Evolutionary conservation across 2,329 filamentous ascomycete genomes (phyloP).

Genomic region (Rugonectria rugulosa): DNA sequence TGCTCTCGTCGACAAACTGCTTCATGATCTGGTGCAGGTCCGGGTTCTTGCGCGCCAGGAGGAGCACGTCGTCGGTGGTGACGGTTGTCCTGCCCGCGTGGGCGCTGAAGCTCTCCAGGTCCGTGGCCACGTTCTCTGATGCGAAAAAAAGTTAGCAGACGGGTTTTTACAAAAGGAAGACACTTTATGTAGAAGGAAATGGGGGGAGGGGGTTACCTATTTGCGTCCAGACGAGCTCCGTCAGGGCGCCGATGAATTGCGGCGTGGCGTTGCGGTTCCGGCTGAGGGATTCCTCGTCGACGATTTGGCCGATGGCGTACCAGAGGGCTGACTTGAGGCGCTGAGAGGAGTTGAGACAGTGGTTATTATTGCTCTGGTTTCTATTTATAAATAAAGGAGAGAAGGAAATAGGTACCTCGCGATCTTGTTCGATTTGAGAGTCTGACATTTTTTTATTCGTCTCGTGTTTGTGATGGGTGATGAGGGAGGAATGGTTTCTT

Average conservation of each 20-base stretch:
- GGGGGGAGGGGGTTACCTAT: conserved; percentile 63
- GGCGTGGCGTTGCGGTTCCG: conserved; percentile 83
- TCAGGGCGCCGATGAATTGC: conserved; percentile 87
- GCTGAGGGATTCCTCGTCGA: conserved; percentile 77
- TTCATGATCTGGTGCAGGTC: conserved; percentile 80
- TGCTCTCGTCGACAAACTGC: conserved; percentile 69
- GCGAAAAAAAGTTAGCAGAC: not conserved
- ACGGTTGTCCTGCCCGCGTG: conserved; percentile 85
- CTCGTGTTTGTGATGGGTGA: not conserved
- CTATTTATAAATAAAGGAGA: too few species aligned
- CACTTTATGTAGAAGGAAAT: not conserved
- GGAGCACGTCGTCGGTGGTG: conserved; percentile 84
- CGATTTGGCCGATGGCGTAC: conserved; percentile 84
- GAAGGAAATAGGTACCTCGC: conserved; percentile 42
- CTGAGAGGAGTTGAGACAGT: conserved; percentile 50
- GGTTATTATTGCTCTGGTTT: not conserved
- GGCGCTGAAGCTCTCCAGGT: conserved; percentile 66
- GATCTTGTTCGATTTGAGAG: conserved; percentile 42
- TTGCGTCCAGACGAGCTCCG: conserved; percentile 87
- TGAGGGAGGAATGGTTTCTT: too few species aligned
- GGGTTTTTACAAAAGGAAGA: not conserved
- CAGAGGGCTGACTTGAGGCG: conserved; percentile 85
- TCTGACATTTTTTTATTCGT: conserved; percentile 42
- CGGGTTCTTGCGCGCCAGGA: conserved; percentile 87
- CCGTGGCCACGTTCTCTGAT: conserved; percentile 63